Base-by-base conservation (phyloP, 2,329 filamentous ascomycete species). In the Arthrinium phaeospermum region DNA sequence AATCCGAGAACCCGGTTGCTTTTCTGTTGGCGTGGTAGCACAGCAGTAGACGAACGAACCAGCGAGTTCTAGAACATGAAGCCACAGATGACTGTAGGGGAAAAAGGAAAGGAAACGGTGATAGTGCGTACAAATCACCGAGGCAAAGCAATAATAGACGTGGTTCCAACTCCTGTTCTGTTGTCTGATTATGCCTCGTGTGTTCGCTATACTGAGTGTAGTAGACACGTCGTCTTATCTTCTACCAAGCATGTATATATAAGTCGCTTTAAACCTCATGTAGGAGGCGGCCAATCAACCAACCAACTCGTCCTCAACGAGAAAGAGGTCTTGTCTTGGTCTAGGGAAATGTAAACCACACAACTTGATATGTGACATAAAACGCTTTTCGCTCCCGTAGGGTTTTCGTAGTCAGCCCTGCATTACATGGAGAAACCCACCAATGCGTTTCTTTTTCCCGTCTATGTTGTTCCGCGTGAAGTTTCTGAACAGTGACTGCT, bases 1-100 rank as follows among this genome's bases (percentile, higher is more conserved):
- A 64, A 64, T 64, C 57, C 57, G 57, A 64, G 57, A 64, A 64
- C 57, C 57, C 57, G 57, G 57, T 64, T 64, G 34, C 57, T 37
- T 41, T 34, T 41, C 34, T 13, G 12, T 8, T 34, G 19, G 57
- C 57, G 30, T 64, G 53, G 57, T 64, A 22, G 8, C 30, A 57
- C 53, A 37, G 37, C 57, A 64, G 57, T 30, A 37, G 7, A 37
- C 30, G 3, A 12, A 64, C 57, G 57, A 41, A 64, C 30, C 30
- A 64, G 30, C 13, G 30, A 41, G 57, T 34, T 64, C 57, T 41
- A 41, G 30, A 22, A 37, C 30, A 37, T 30, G 3, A 30, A 22
- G 53, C 19, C 34, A 19, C 34, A 37, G 19, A 61, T 12, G 4
- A 22, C 22, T 8, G 12, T 61, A 22, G 8, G 19, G 19, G 8